Conservation (phyloP, 1,284 basidiomycete species). For the Ganoderma leucocontextum region DNA sequence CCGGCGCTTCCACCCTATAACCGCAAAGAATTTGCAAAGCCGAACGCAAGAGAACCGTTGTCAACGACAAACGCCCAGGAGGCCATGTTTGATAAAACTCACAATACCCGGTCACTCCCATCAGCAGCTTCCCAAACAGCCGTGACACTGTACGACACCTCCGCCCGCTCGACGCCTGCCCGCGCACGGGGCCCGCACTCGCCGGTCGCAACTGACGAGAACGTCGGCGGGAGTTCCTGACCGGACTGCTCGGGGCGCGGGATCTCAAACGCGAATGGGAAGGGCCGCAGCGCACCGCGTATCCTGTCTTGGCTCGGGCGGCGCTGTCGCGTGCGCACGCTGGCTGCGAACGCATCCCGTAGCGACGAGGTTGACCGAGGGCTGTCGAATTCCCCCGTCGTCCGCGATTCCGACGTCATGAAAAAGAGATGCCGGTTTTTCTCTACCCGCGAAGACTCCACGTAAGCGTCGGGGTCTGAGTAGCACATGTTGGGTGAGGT, state of each 20-base stretch:
- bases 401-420: constrained; percentile 57
- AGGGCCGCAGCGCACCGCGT: constrained; percentile 46
- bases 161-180: constrained; percentile 51
- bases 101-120: constrained; percentile 56
- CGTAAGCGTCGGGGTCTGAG: constrained; percentile 34
- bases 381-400: constrained; percentile 45
- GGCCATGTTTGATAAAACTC: constrained; percentile 40
- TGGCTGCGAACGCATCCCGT: constrained; percentile 56
- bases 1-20: constrained; percentile 66
- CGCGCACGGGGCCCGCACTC: constrained; percentile 41
- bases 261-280: constrained; percentile 66
- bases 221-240: constrained; percentile 70
- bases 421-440: constrained; percentile 65
- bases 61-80: background rate
- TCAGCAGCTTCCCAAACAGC: constrained; percentile 68
- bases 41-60: constrained; percentile 4
- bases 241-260: constrained; percentile 56
- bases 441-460: constrained; percentile 37
- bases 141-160: constrained; percentile 62
- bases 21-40: constrained; percentile 17
- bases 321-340: constrained; percentile 45
- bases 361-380: constrained; percentile 54
- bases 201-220: constrained; percentile 45
- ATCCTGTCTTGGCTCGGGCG: constrained; percentile 37
- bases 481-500: constrained; percentile 44